A percentile compares a stretch with the other conserved stretches of the same genome.
Evolutionary conservation across 192 early-diverging fungal species (phyloP).

Genomic region (Obelidium mucronatum): DNA sequence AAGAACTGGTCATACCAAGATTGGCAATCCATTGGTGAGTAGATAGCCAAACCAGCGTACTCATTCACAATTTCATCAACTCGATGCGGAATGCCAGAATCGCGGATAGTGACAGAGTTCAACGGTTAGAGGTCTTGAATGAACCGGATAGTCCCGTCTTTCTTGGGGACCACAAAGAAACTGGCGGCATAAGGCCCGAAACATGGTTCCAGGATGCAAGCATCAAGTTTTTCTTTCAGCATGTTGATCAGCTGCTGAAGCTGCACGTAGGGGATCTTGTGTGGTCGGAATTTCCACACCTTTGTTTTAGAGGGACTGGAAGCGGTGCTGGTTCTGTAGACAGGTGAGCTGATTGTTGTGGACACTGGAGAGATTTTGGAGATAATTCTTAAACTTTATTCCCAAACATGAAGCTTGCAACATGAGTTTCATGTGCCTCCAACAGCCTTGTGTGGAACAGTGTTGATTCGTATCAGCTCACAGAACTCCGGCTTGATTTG

Average conservation of each 20-base stretch:
- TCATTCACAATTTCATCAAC: background rate
- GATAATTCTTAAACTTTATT: too few relatives aligned
- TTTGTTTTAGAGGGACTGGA: too few relatives aligned
- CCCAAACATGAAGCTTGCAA: too few relatives aligned
- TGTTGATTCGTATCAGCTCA: background rate
- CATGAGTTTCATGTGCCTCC: too few relatives aligned
- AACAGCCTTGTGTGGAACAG: background rate
- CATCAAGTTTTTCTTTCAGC: slow-evolving; percentile 9
- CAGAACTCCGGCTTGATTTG: background rate
- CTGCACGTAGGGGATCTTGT: background rate
- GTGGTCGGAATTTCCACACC: background rate
- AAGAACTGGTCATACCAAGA: slow-evolving; percentile 5
- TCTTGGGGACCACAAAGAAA: slow-evolving; percentile 1
- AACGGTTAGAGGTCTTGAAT: slow-evolving; percentile 2
- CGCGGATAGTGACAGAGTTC: slow-evolving; percentile 5
- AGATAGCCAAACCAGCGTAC: background rate
- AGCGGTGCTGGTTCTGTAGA: too few relatives aligned
- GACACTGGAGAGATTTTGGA: too few relatives aligned
- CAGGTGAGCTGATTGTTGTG: too few relatives aligned
- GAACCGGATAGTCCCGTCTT: background rate
- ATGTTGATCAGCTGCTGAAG: background rate
- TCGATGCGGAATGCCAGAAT: background rate
- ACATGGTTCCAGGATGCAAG: background rate
- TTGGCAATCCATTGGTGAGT: slow-evolving; percentile 4
- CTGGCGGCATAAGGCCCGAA: background rate